Evolutionary conservation across 1,284 basidiomycete species (phyloP).

Genomic region (Sporisorium graminicola): DNA sequence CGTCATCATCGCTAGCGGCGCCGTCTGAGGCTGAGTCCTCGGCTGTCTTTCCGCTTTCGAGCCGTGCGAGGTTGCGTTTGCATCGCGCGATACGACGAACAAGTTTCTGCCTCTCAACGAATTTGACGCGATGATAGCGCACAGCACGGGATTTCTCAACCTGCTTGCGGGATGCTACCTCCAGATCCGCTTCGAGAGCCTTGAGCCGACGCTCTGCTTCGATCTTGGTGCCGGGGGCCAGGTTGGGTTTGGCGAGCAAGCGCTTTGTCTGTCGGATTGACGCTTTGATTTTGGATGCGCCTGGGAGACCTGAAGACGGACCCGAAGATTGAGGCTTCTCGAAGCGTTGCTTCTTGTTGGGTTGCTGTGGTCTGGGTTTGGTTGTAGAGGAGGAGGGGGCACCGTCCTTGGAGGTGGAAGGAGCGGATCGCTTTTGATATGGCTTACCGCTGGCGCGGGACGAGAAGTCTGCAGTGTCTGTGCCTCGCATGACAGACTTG

Average conservation of each 20-base stretch:
- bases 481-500: slow-evolving; percentile 18
- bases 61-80: slow-evolving; percentile 22
- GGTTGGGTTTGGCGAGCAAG: slow-evolving; percentile 51
- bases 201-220: slow-evolving; percentile 58
- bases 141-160: slow-evolving; percentile 41
- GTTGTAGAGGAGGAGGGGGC: slow-evolving; percentile 9
- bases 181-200: slow-evolving; percentile 50
- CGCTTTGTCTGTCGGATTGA: slow-evolving; percentile 58
- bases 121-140: slow-evolving; percentile 55
- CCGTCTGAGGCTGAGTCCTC: slow-evolving; percentile 29
- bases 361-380: slow-evolving; percentile 18
- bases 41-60: slow-evolving; percentile 10
- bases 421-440: slow-evolving; percentile 22
- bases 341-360: slow-evolving; percentile 30
- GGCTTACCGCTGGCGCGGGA: slow-evolving; percentile 6
- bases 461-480: slow-evolving; percentile 6
- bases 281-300: slow-evolving; percentile 53
- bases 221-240: slow-evolving; percentile 53
- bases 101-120: slow-evolving; percentile 52
- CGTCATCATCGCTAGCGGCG: slow-evolving; percentile 19
- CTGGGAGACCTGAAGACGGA: slow-evolving; percentile 25
- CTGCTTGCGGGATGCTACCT: slow-evolving; percentile 27
- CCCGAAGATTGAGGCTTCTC: slow-evolving; percentile 20
- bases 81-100: slow-evolving; percentile 34
- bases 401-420: slow-evolving; percentile 7